Conservation (phyloP, 257 asterid genomes). For the Nicotiana obtusifolia region DNA sequence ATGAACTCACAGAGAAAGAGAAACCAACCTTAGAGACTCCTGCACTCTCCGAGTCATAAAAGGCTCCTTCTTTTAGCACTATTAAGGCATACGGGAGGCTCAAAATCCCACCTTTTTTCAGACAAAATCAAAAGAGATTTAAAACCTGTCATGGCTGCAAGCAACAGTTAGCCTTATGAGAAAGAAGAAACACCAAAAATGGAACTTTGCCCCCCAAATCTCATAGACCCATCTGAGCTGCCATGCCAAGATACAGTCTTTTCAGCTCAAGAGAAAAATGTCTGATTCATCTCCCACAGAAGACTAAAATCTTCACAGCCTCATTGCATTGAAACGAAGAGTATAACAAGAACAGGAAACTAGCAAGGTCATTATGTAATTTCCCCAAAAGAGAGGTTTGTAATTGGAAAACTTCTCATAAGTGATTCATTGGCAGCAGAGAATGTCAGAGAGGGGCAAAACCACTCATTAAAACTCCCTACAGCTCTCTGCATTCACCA, state of each 20-base stretch:
- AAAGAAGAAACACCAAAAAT: background rate
- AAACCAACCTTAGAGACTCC: background rate
- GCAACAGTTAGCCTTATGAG: background rate
- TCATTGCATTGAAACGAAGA: background rate
- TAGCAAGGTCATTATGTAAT: background rate
- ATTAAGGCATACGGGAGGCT: too few relatives aligned
- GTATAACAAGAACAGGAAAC: background rate
- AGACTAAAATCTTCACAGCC: background rate
- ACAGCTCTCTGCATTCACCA: background rate
- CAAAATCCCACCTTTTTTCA: background rate
- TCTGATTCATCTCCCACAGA: background rate
- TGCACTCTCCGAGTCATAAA: too few relatives aligned
- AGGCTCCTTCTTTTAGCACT: too few relatives aligned
- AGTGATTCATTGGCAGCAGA: slow-evolving; percentile 21
- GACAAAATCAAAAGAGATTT: background rate
- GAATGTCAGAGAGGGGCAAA: too few relatives aligned
- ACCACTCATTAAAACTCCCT: too few relatives aligned
- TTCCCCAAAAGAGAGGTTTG: background rate
- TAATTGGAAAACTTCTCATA: background rate
- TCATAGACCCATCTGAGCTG: background rate
- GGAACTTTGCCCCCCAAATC: background rate
- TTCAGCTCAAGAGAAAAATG: background rate
- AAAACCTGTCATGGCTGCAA: background rate
- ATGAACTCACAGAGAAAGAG: too few relatives aligned
- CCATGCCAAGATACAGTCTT: background rate